Evolutionary conservation across 805 yeast genomes (phyloP).

Genomic region (Yamadazyma olivae): DNA sequence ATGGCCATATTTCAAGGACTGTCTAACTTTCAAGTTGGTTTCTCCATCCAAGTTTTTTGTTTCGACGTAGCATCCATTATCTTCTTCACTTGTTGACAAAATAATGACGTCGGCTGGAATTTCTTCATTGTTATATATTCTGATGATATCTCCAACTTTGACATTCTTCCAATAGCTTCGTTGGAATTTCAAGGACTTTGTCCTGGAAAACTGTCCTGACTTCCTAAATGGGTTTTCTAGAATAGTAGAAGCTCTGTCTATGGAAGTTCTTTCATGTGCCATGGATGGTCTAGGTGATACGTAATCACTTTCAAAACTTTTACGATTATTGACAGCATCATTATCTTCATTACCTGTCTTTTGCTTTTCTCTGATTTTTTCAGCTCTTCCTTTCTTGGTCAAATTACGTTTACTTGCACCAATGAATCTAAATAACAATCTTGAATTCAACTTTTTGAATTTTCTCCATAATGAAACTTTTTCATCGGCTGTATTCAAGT

Average conservation of each 20-base stretch:
- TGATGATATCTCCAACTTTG: constrained; percentile 69
- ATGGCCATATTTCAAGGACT: constrained; percentile 62
- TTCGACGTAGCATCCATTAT: constrained; percentile 65
- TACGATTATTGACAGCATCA: constrained; percentile 14
- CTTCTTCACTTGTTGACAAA: constrained; percentile 66
- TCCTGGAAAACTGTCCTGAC: constrained; percentile 3
- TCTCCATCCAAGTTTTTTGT: constrained; percentile 43
- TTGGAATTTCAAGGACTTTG: constrained; percentile 27
- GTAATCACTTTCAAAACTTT: constrained; percentile 32
- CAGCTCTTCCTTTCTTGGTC: constrained; percentile 35
- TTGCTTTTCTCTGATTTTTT: constrained; percentile 19
- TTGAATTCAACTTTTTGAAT: constrained; percentile 53
- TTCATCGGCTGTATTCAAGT: constrained; percentile 62
- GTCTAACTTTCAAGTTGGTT: constrained; percentile 72
- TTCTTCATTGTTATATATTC: constrained; percentile 68
- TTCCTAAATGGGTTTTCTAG: constrained; percentile 15
- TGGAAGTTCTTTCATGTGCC: constrained; percentile 11
- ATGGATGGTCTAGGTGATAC: constrained; percentile 14
- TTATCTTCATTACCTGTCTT: constrained; percentile 5
- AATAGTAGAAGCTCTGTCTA: constrained; percentile 9
- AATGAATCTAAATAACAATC: constrained; percentile 24
- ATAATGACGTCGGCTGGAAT: constrained; percentile 75
- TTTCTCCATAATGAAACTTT: constrained; percentile 66
- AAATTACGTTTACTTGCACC: constrained; percentile 26
- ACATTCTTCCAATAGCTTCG: constrained; percentile 63